phyloP scores from a whole-genome alignment of 352 stramenopile genomes.

The Pilasporangium apinafurcum region DNA sequence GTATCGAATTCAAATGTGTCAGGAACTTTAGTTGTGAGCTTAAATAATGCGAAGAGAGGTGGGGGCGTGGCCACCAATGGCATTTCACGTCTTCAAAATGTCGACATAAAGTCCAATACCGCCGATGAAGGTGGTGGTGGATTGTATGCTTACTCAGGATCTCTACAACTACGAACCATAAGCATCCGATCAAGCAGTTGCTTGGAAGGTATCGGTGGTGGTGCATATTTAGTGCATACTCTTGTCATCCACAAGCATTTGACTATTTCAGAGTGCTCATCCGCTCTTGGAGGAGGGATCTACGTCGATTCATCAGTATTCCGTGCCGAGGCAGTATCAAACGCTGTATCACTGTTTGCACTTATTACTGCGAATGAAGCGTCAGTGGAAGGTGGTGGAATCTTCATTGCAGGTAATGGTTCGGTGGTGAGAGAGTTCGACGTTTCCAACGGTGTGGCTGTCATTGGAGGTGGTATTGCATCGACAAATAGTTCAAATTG shows the following conservation, averaged over 20 bases:
- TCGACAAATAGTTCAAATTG: conserved; percentile 8
- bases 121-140: conserved; percentile 19
- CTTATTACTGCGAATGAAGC: conserved; percentile 8
- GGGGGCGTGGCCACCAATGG: conserved; percentile 14
- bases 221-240: conserved; percentile 12
- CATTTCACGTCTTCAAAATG: conserved; percentile 6
- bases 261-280: conserved; percentile 10
- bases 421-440: conserved; percentile 8
- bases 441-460: conserved; percentile 6
- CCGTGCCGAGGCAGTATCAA: background rate
- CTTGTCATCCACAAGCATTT: conserved; percentile 11
- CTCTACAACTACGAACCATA: conserved; percentile 14
- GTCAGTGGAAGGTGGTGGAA: conserved; percentile 13
- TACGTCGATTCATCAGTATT: conserved; percentile 21
- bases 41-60: conserved; percentile 17
- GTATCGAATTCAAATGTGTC: conserved; percentile 11
- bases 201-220: conserved; percentile 15
- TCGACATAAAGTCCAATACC: conserved; percentile 10
- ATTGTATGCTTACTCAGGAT: conserved; percentile 11
- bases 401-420: conserved; percentile 21
- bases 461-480: conserved; percentile 23
- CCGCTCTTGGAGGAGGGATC: conserved; percentile 18
- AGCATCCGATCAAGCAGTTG: conserved; percentile 11
- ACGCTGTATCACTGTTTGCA: background rate
- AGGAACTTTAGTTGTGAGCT: conserved; percentile 8